Evolutionary conservation across 2,329 filamentous ascomycete genomes (phyloP).

Genomic region (Cladorrhinum sp.): DNA sequence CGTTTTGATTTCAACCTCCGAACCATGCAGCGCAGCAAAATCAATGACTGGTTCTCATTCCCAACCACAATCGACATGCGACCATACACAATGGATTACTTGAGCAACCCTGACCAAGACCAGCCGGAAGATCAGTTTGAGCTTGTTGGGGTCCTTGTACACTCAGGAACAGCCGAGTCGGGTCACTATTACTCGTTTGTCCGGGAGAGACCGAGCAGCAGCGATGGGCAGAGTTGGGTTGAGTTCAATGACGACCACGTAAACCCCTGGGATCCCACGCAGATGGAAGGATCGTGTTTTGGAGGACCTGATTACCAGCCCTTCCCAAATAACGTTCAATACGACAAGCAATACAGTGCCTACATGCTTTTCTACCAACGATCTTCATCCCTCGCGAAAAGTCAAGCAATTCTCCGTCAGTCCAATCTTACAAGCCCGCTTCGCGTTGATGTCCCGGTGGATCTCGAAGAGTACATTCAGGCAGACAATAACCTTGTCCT

Average conservation of each 20-base stretch:
- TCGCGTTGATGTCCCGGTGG: conserved; percentile 44
- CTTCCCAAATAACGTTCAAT: conserved; percentile 47
- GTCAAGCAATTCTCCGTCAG: conserved; percentile 46
- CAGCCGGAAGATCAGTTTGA: conserved; percentile 76
- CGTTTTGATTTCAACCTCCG: conserved; percentile 78
- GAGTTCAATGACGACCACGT: conserved; percentile 95
- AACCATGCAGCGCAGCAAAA: conserved; percentile 80
- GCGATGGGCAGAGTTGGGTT: conserved; percentile 62
- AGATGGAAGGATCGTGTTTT: conserved; percentile 75
- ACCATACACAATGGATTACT: conserved; percentile 82
- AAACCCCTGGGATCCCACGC: conserved; percentile 66
- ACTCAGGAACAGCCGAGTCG: conserved; percentile 87
- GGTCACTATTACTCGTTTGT: conserved; percentile 98
- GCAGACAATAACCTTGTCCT: conserved; percentile 71
- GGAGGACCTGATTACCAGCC: conserved; percentile 63
- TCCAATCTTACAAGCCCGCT: conserved; percentile 39
- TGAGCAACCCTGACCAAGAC: conserved; percentile 60
- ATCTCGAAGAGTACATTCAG: conserved; percentile 58
- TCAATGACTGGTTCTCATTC: conserved; percentile 93
- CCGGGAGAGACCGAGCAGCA: conserved; percentile 66
- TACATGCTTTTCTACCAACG: conserved; percentile 99
- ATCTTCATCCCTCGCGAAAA: conserved; percentile 58
- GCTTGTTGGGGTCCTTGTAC: conserved; percentile 90
- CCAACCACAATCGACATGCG: conserved; percentile 80
- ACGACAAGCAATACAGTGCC: conserved; percentile 76